Evolutionary conservation across 83 land plant species (phyloP).

Genomic region (Diphasiastrum complanatum): DNA sequence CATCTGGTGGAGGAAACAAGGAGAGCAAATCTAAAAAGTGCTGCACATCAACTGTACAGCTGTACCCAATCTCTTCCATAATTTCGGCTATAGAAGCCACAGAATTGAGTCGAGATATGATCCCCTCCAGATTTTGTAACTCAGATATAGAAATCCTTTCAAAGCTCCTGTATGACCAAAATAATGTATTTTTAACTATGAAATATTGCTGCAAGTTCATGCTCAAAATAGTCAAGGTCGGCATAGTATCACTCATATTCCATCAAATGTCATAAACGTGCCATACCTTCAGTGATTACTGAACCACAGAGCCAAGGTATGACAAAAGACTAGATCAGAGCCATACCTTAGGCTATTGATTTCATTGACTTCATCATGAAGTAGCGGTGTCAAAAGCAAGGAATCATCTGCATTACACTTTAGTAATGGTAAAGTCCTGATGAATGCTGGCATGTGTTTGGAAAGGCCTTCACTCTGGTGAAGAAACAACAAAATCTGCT

Average conservation of each 20-base stretch:
- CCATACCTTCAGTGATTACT: no score
- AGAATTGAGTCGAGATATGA: conserved; percentile 51
- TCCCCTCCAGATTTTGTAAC: conserved; percentile 36
- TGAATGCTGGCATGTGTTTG: conserved; percentile 65
- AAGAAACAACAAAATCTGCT: conserved; percentile 53
- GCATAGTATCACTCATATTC: no score
- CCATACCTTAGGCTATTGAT: conserved; percentile 47
- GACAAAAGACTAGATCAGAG: neutral
- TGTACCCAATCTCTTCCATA: conserved; percentile 85
- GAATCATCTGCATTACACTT: conserved; percentile 34
- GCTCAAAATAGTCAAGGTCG: no score
- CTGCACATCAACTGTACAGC: conserved; percentile 52
- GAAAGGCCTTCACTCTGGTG: conserved; percentile 53
- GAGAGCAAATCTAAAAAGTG: conserved; percentile 73
- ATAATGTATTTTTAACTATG: no score
- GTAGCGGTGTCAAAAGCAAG: conserved; percentile 44
- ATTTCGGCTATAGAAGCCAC: conserved; percentile 55
- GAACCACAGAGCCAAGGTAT: no score
- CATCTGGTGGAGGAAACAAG: conserved; percentile 49
- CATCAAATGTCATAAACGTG: no score
- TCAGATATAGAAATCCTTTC: conserved; percentile 32
- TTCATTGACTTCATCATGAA: conserved; percentile 41
- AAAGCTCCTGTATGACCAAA: conserved; percentile 40
- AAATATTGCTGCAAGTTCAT: no score
- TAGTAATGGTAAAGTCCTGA: conserved; percentile 51